Evolutionary conservation across 1,139 yeast species (phyloP).

Genomic region (Kodamaea sp.): DNA sequence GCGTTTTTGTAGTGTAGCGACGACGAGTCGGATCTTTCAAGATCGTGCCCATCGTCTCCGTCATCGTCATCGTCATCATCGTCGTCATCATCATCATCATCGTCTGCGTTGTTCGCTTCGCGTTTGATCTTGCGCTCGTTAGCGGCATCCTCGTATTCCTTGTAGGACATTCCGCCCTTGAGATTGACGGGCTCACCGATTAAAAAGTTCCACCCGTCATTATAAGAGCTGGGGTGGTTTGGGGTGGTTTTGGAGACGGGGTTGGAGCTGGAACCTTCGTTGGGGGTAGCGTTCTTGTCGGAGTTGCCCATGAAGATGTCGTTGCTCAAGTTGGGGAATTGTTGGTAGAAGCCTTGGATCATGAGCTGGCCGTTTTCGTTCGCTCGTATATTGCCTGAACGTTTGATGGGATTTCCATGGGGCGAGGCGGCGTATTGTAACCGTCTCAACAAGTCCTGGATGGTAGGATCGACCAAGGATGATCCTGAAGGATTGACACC

Average conservation of each 20-base stretch:
- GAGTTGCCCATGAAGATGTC: conserved; percentile 32
- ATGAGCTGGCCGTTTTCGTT: conserved; percentile 46
- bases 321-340: conserved; percentile 47
- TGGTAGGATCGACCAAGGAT: conserved; percentile 52
- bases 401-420: conserved; percentile 48
- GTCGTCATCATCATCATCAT: conserved; percentile 10
- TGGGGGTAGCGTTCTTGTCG: conserved; percentile 8
- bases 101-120: conserved; percentile 1
- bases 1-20: neutral
- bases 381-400: conserved; percentile 35
- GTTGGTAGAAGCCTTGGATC: conserved; percentile 45
- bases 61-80: conserved; percentile 10
- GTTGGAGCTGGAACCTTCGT: conserved; percentile 3
- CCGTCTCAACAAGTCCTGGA: conserved; percentile 50
- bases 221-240: conserved; percentile 21
- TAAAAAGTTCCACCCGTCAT: conserved; percentile 40
- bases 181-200: conserved; percentile 28
- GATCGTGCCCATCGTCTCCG: conserved; percentile 14
- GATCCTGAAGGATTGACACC: conserved; percentile 27
- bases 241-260: conserved; percentile 7
- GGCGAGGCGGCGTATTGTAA: conserved; percentile 57
- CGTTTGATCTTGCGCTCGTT: neutral
- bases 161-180: conserved; percentile 10
- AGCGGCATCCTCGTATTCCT: conserved; percentile 3
- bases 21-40: conserved; percentile 6